These are phyloP conservation scores for Globisporangium paroecandrum DNA, from an alignment of 352 stramenopile species.

Conservation along the genomic window DNA sequence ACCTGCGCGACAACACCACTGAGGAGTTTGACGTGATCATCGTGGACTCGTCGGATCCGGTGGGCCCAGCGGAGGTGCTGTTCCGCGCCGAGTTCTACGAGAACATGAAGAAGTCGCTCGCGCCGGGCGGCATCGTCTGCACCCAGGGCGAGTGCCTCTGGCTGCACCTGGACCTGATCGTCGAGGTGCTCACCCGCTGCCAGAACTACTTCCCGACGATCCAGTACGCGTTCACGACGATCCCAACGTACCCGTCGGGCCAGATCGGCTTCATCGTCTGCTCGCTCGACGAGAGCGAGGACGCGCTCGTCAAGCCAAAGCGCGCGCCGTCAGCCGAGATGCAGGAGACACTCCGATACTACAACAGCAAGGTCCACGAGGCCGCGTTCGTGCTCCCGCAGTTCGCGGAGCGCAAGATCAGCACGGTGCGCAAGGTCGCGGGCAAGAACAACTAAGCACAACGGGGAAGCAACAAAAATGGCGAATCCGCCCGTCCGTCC, in stretches of 20 bases:
- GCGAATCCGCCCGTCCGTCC: not conserved
- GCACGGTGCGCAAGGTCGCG: constrained; percentile 58
- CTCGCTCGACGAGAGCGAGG: constrained; percentile 64
- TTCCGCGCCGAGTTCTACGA: constrained; percentile 96
- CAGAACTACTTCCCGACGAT: constrained; percentile 91
- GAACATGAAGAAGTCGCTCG: constrained; percentile 89
- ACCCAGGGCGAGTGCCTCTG: constrained; percentile 97
- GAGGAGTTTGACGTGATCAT: constrained; percentile 97
- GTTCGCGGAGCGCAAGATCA: constrained; percentile 90
- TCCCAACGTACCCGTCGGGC: constrained; percentile 98
- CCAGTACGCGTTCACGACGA: constrained; percentile 98
- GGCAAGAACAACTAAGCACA: constrained; percentile 15
- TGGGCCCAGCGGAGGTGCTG: constrained; percentile 93
- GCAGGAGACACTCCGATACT: constrained; percentile 90
- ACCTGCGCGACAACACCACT: constrained; percentile 74
- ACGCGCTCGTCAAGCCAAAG: constrained; percentile 67
- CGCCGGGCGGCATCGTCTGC: constrained; percentile 81
- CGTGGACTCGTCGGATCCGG: constrained; percentile 95
- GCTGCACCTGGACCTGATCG: constrained; percentile 97
- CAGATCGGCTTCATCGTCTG: constrained; percentile 98
- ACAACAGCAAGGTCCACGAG: constrained; percentile 92
- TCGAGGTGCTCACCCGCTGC: constrained; percentile 91
- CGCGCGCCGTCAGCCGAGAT: constrained; percentile 50
- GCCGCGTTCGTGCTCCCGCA: constrained; percentile 96
- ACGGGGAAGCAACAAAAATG: not conserved